A percentile compares a stretch with the other conserved stretches of the same genome.
Conservation (phyloP, 1,284 basidiomycete genomes). For the Cryptococcus hybrid region DNA sequence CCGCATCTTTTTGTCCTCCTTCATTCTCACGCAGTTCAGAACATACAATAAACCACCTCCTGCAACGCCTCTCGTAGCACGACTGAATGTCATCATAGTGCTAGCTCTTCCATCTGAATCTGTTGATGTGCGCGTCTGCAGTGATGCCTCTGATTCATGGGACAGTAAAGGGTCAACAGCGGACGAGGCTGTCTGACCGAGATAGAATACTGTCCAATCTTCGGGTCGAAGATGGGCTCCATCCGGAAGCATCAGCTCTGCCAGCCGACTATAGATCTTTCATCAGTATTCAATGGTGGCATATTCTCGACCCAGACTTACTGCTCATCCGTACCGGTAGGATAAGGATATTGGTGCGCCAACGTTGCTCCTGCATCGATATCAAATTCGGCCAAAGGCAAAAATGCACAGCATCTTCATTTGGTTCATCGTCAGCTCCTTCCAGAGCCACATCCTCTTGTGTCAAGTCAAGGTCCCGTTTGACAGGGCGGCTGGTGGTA, state of each 20-base stretch:
- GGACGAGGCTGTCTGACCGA: slow-evolving; percentile 87
- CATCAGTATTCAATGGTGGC: neutral
- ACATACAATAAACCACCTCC: slow-evolving; percentile 75
- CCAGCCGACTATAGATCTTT: slow-evolving; percentile 65
- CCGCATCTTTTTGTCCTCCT: slow-evolving; percentile 82
- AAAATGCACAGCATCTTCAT: slow-evolving; percentile 75
- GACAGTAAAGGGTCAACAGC: slow-evolving; percentile 76
- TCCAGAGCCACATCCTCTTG: slow-evolving; percentile 4
- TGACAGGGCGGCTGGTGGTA: neutral
- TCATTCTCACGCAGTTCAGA: slow-evolving; percentile 91
- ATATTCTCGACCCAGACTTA: slow-evolving; percentile 48
- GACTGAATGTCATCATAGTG: slow-evolving; percentile 13
- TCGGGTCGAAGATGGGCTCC: slow-evolving; percentile 91
- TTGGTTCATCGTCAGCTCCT: neutral
- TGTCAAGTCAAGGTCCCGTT: slow-evolving; percentile 18
- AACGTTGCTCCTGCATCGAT: slow-evolving; percentile 87
- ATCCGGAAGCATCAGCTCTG: slow-evolving; percentile 97
- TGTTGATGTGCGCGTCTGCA: slow-evolving; percentile 5
- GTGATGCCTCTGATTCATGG: slow-evolving; percentile 27
- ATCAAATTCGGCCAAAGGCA: slow-evolving; percentile 94
- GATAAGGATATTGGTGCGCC: slow-evolving; percentile 90
- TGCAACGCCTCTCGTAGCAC: slow-evolving; percentile 35
- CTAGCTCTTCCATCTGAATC: slow-evolving; percentile 23
- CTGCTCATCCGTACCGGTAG: slow-evolving; percentile 88
- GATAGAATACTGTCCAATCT: slow-evolving; percentile 98